Evolutionary conservation across 2,329 filamentous ascomycete genomes (phyloP).

Genomic region (Atkinsonella texensis): DNA sequence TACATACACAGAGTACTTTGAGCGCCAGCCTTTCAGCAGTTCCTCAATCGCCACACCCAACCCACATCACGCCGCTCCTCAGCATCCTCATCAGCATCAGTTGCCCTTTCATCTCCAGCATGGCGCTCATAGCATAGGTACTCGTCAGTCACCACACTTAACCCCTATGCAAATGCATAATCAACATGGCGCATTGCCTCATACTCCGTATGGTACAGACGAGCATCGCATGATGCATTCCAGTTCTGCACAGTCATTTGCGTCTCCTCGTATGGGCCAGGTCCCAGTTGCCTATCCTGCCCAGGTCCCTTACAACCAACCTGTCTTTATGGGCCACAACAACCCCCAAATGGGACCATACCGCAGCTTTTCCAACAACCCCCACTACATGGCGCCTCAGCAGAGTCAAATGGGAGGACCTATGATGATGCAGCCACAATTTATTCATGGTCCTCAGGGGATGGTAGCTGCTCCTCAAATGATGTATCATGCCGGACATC

Average conservation of each 20-base stretch:
- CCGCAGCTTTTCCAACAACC: slow-evolving; percentile 57
- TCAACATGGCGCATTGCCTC: slow-evolving; percentile 55
- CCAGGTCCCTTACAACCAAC: slow-evolving; percentile 60
- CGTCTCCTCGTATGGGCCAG: slow-evolving; percentile 67
- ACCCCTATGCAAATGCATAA: slow-evolving; percentile 66
- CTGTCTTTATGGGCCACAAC: slow-evolving; percentile 57
- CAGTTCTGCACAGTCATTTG: slow-evolving; percentile 72
- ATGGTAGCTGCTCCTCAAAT: slow-evolving; percentile 62
- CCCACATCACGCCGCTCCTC: slow-evolving; percentile 55
- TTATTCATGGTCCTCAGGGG: slow-evolving; percentile 59
- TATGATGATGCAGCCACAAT: slow-evolving; percentile 77
- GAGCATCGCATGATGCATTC: slow-evolving; percentile 84
- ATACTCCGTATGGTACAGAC: slow-evolving; percentile 59
- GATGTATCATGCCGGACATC: slow-evolving; percentile 63
- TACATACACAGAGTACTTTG: slow-evolving; percentile 71
- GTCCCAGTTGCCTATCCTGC: slow-evolving; percentile 59
- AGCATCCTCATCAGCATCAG: slow-evolving; percentile 72
- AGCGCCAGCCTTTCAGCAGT: slow-evolving; percentile 46
- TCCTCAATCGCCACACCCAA: slow-evolving; percentile 56
- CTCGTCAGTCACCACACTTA: slow-evolving; percentile 62
- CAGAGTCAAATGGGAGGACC: slow-evolving; percentile 58
- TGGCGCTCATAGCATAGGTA: slow-evolving; percentile 52
- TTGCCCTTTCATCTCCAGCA: slow-evolving; percentile 74
- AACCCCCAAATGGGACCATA: slow-evolving; percentile 59
- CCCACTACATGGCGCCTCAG: slow-evolving; percentile 61